Conservation (phyloP, 148 eudicot genomes). For the Vaccinium vitisidaea region DNA sequence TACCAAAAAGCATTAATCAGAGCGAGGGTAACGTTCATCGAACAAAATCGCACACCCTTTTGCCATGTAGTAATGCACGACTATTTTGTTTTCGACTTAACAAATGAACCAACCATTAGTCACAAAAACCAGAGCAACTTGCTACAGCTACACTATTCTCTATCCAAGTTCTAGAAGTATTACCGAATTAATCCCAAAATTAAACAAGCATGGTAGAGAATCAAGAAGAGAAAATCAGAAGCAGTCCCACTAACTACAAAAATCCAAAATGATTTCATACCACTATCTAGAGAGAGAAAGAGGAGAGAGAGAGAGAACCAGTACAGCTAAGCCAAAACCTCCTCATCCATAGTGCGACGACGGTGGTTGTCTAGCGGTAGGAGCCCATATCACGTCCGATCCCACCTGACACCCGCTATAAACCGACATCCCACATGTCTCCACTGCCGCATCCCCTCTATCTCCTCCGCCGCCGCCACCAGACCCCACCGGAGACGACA, state of each 20-base stretch:
- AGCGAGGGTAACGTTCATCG: no score
- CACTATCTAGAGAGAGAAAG: not conserved
- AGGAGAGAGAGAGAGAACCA: not conserved
- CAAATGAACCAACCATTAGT: no score
- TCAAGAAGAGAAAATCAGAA: not conserved
- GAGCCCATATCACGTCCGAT: slow-evolving; percentile 43
- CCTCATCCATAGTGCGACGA: slow-evolving; percentile 24
- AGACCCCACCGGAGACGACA: slow-evolving; percentile 30
- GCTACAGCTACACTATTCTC: no score
- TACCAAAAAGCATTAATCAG: no score
- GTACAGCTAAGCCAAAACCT: not conserved
- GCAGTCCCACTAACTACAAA: no score
- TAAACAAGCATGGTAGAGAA: not conserved
- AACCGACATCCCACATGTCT: slow-evolving; percentile 24
- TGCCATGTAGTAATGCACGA: no score
- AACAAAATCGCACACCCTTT: no score
- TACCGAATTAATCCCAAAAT: no score
- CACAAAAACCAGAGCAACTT: no score
- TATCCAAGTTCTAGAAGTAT: no score
- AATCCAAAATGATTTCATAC: no score
- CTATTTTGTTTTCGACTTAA: no score
- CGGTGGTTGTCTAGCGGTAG: slow-evolving; percentile 40
- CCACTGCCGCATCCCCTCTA: not conserved
- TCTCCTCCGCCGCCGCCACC: slow-evolving; percentile 34
- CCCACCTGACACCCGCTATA: slow-evolving; percentile 35